phyloP scores from a whole-genome alignment of 164 flowering plant genomes.

The Liquidambar formosana region DNA sequence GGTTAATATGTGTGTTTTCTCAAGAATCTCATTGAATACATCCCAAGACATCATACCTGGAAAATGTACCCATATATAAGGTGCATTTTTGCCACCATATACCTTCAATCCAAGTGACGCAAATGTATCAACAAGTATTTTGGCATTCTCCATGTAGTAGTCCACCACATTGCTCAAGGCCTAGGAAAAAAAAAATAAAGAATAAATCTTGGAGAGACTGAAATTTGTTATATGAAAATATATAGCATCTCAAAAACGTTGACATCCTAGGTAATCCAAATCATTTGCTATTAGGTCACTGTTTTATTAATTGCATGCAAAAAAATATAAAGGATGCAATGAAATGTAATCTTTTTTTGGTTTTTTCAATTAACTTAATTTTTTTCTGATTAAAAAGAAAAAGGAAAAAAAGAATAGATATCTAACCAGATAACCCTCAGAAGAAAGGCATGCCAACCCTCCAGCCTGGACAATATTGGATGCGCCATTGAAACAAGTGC shows the following conservation, averaged over 20 bases:
- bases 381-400: no score
- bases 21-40: conserved; percentile 65
- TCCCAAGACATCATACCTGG: conserved; percentile 85
- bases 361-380: no score
- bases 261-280: no score
- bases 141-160: conserved; percentile 74
- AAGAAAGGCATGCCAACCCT: conserved; percentile 70
- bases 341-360: no score
- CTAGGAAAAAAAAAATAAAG: conserved; percentile 25
- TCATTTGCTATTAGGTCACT: no score
- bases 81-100: conserved; percentile 85
- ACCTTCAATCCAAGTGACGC: conserved; percentile 53
- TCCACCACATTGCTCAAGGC: conserved; percentile 39
- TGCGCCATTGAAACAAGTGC: conserved; percentile 77
- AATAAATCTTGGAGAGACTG: no score
- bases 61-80: conserved; percentile 86
- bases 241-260: no score
- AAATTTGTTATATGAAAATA: no score
- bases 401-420: no score
- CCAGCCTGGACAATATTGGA: conserved; percentile 73
- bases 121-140: conserved; percentile 58
- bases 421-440: conserved; percentile 55
- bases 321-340: no score
- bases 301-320: no score
- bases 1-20: conserved; percentile 66